Evolutionary conservation across 2,329 filamentous ascomycete species (phyloP), one percentile per base, ranked within the genome.

Genomic region (Sporothrix globosa): DNA sequence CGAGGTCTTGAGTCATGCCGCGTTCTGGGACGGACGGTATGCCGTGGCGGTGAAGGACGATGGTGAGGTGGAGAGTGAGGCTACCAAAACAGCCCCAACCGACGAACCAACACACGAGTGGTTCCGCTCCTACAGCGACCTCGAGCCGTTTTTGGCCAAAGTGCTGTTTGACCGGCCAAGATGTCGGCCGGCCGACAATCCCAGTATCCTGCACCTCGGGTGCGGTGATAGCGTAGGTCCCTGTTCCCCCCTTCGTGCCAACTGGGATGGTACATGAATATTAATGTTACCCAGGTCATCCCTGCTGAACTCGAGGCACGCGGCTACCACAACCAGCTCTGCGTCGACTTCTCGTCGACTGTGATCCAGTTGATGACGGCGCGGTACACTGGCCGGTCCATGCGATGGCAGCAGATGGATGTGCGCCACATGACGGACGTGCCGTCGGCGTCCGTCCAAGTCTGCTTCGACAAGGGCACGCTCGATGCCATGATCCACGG

Each of bases 391-490:
- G 70, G 76, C 4, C 74, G 81, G 4, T 80, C 79, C 4, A 83
- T 87, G n/a, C 76, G 80, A 65, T 89, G 86, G 86, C 73, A 75
- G 34, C 76, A 80, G 48, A 81, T 81, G 72, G 86, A 63, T 4
- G 58, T 63, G n/a, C 13, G 58, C 4, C n/a, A 27, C 1, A 63
- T 63, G 34, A 2, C 34, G 39, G 4, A 4, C 2, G 39, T 63
- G n/a, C 46, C 46, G 74, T 76, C 10, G 75, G 76, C 0, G 73
- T 87, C 81, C 0, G 75, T 89, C 52, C 84, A 87, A 73, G 80
- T 88, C 6, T 86, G 86, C 13, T 87, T 90, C 73, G 85, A 87
- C 73, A 88, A 88, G 75, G 81, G 82, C 3, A 87, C 85, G 0
- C 77, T 87, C 3, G 85, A 87, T 76, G 84, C 83, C 60, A 86